phyloP scores from a whole-genome alignment of 805 yeast species.

The Ogataea pilisensis region DNA sequence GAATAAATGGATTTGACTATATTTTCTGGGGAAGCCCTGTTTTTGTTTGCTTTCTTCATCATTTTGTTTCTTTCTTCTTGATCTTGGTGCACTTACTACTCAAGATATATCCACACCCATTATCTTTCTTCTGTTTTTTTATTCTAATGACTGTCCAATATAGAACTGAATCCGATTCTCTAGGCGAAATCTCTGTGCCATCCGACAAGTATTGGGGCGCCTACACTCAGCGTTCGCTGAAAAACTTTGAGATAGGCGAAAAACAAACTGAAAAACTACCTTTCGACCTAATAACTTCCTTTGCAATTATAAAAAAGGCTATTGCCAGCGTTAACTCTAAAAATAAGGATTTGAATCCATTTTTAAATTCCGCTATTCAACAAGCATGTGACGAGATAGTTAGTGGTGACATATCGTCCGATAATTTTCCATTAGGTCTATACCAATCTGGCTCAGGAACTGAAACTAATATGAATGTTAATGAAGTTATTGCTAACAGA shows the following conservation, averaged over 20 bases:
- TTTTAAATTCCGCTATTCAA: constrained; percentile 76
- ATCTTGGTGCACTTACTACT: too few relatives aligned
- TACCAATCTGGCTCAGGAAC: constrained; percentile 99
- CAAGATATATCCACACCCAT: too few relatives aligned
- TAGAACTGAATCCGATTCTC: constrained; percentile 88
- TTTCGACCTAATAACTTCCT: constrained; percentile 79
- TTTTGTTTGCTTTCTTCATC: too few relatives aligned
- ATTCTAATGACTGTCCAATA: constrained; percentile 4
- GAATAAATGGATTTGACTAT: too few relatives aligned
- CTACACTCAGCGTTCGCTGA: constrained; percentile 90
- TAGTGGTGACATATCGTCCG: constrained; percentile 73
- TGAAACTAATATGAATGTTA: constrained; percentile 97
- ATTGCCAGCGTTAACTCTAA: constrained; percentile 85
- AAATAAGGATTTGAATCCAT: constrained; percentile 78
- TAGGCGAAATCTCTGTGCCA: constrained; percentile 92
- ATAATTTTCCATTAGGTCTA: constrained; percentile 94
- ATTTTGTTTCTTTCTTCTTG: too few relatives aligned
- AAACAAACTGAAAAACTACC: constrained; percentile 85
- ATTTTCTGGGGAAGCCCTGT: too few relatives aligned
- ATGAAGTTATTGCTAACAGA: constrained; percentile 95
- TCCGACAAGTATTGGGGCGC: constrained; percentile 94
- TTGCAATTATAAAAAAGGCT: constrained; percentile 89
- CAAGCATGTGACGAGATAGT: constrained; percentile 91
- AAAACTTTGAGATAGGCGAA: constrained; percentile 90
- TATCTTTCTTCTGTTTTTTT: too few relatives aligned